Percentiles rank a stretch among this genome's conserved stretches.
Evolutionary conservation across 768 basidiomycete genomes (phyloP).

Genomic region (Psilocybe azurescens): DNA sequence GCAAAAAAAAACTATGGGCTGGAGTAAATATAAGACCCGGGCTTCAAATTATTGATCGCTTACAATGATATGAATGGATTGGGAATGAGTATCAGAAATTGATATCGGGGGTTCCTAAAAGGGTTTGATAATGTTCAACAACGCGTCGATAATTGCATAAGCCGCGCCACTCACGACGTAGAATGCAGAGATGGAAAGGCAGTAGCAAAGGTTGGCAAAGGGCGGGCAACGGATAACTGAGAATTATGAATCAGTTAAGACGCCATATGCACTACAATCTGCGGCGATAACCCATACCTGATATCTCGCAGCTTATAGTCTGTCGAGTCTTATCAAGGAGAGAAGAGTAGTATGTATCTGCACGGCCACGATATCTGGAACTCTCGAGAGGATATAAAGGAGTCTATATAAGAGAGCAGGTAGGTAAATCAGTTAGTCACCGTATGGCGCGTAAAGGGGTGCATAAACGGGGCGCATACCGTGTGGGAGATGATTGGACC

Average conservation of each 20-base stretch:
- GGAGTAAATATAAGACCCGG: constrained; percentile 20
- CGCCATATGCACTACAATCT: background rate
- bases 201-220: background rate
- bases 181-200: background rate
- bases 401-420: background rate
- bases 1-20: constrained; percentile 7
- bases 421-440: background rate
- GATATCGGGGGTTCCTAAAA: constrained; percentile 10
- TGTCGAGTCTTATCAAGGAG: background rate
- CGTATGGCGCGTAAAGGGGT: background rate
- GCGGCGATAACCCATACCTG: background rate
- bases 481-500: background rate
- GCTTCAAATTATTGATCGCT: constrained; percentile 7
- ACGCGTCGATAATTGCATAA: constrained; percentile 3
- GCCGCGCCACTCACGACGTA: constrained; percentile 6
- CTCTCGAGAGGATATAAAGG: background rate
- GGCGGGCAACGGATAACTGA: background rate
- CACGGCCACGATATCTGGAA: background rate
- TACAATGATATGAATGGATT: constrained; percentile 14
- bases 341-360: background rate
- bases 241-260: background rate
- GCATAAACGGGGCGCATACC: background rate
- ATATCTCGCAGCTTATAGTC: background rate
- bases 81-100: constrained; percentile 8
- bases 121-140: constrained; percentile 4